Base-by-base conservation (phyloP, 345 rosid genomes). In the Noccaea bulbosa region DNA sequence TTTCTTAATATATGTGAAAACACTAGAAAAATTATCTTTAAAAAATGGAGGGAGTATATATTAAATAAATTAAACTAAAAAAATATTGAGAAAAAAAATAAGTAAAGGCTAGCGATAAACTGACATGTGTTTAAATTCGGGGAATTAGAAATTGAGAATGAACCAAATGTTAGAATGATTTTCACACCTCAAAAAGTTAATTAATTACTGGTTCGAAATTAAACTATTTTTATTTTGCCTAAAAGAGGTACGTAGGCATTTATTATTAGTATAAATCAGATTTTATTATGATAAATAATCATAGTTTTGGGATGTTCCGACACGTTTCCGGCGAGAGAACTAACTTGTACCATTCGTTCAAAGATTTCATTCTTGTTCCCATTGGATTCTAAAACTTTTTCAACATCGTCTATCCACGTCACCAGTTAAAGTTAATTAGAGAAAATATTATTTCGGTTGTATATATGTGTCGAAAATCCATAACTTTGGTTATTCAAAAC, bases 261-360 rank as follows among this genome's bases (percentile, higher is more conserved):
- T 52, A 62, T 60, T 50, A 43, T 35, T 7, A 41, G 32, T 8
- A 5, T 2, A 15, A 54, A 24, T 34, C 5, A 35, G 8, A 41
- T 33, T 33, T 5, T 27, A 2, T 27, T 2, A 27, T 22, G 1
- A 22, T 22, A 27, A 27, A 27, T 27, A 27, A 27, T 34, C 5
- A n/a, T n/a, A n/a, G n/a, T n/a, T n/a, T n/a, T n/a, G n/a, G n/a
- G n/a, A n/a, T 45, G 59, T 54, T 54, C 68, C 70, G 70, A 75
- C 74, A 75, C 63, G 70, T 47, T 75, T 62, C 79, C 51, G 74
- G 64, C 54, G 24, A 62, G 51, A 64, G 58, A 68, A 27, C 70
- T 62, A 75, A 68, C 70, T 62, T 62, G 45, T 32, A 27, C 38
- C 43, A 4, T 55, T 54, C 32, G 38, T 75, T 69, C 79, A 75